These are phyloP conservation scores for Pythium diclinum DNA, from an alignment of 352 stramenopile genomes.

Conservation along the genomic window DNA sequence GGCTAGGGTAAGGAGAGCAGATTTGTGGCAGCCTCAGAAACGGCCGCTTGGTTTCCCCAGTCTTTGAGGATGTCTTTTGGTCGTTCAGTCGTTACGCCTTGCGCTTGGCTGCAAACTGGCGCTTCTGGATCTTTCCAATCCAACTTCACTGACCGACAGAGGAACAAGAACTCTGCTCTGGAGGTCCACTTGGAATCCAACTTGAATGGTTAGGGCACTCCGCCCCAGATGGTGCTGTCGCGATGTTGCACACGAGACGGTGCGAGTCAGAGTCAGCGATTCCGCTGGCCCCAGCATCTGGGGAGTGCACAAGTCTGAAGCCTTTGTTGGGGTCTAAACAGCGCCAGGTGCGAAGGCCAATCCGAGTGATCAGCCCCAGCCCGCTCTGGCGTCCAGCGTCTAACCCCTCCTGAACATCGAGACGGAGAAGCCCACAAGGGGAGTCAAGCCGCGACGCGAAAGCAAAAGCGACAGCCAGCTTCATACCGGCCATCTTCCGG, in stretches of 20 bases:
- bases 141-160: background rate
- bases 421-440: background rate
- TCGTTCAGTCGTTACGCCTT: background rate
- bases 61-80: background rate
- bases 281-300: background rate
- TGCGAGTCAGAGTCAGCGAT: background rate
- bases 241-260: slow-evolving; percentile 5
- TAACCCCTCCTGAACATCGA: too few relatives aligned
- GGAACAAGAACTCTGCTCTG: too few relatives aligned
- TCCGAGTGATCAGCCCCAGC: too few relatives aligned
- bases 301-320: background rate
- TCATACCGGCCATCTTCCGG: background rate
- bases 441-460: background rate
- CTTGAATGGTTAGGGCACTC: slow-evolving; percentile 2
- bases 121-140: slow-evolving; percentile 7
- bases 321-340: too few relatives aligned
- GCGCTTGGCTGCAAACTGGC: slow-evolving; percentile 3
- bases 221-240: background rate
- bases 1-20: background rate
- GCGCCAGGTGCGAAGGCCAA: too few relatives aligned
- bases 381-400: too few relatives aligned
- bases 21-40: background rate
- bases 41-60: background rate
- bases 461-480: background rate
- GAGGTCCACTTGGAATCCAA: background rate